Percentiles rank a stretch among this genome's conserved stretches.
These are phyloP conservation scores for Pyrenopolyporus hunteri DNA, from an alignment of 495 filamentous ascomycete genomes.

Conservation along the genomic window DNA sequence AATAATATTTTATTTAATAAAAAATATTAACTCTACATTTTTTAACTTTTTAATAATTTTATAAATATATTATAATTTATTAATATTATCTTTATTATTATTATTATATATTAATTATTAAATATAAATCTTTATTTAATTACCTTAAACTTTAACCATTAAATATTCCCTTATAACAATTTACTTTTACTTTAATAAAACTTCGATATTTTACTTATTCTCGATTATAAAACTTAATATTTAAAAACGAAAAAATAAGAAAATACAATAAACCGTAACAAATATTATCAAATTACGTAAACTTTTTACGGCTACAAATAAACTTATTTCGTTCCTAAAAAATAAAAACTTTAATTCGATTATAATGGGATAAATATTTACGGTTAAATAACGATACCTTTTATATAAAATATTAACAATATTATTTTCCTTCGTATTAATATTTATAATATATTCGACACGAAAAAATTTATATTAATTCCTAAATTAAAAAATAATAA, in stretches of 20 bases:
- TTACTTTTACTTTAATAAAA: neutral
- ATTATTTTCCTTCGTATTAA: neutral
- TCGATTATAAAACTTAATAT: neutral
- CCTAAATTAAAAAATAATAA: neutral
- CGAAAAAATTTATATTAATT: neutral
- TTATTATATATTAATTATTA: neutral
- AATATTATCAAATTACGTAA: neutral
- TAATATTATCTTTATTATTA: neutral
- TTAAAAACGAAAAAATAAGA: neutral
- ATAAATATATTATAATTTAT: no score
- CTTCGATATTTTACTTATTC: neutral
- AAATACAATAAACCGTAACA: neutral
- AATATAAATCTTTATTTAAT: neutral
- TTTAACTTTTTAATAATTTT: neutral
- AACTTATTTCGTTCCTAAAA: neutral
- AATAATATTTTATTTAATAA: neutral
- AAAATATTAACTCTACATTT: neutral
- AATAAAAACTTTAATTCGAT: neutral
- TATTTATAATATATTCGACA: neutral
- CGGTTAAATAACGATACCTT: neutral
- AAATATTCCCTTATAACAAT: neutral
- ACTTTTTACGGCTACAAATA: neutral
- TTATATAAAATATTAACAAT: neutral
- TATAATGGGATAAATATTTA: neutral
- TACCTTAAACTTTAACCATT: neutral